Evolutionary conservation across 108 stramenopile species (phyloP), one percentile per base, ranked within the genome.

Genomic region (Poteriospumella lacustris): DNA sequence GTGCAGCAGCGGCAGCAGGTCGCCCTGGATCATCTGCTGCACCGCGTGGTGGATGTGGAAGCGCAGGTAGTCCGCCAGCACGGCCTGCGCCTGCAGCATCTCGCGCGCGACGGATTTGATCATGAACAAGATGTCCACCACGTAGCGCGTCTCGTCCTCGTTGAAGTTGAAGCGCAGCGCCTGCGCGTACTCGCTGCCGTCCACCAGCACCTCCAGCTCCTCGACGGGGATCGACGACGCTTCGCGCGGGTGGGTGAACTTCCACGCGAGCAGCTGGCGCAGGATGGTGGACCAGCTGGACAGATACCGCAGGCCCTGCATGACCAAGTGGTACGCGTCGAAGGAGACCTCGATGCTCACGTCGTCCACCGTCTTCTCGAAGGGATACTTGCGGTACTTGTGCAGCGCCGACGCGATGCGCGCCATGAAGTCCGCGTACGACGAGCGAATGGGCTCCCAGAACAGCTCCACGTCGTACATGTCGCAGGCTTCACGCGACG

Each of bases 111-210:
- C 58, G n/a, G 82, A 78, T 58, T 87, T 87, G 42, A 83, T 78
- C 81, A 86, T 70, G 0, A 68, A 75, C 0, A 84, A 42, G 29
- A 82, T 56, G 43, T 87, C 86, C 31, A 83, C 83, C 36, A 86
- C 15, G 0, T 62, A 79, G 34, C 76, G 58, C 0, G 83, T 68
- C 58, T 87, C 86, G 28, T 73, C 42, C n/a, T 42, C 12, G 19
- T 77, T 70, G 68, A 80, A 87, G 75, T 87, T 87, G 44, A 78
- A 81, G 28, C 78, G 43, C 43, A 85, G 78, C 9, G 68, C 86
- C 39, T 36, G 64, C 67, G 73, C 86, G 43, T 85, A 87, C 31
- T 52, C 77, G 36, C 43, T 36, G 29, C 76, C 83, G 42, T 77
- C 39, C 38, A 38, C 68, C 67, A 38, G 64, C 12, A 39, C 29